phyloP scores from a whole-genome alignment of 148 eudicot genomes.

The Silene conica region DNA sequence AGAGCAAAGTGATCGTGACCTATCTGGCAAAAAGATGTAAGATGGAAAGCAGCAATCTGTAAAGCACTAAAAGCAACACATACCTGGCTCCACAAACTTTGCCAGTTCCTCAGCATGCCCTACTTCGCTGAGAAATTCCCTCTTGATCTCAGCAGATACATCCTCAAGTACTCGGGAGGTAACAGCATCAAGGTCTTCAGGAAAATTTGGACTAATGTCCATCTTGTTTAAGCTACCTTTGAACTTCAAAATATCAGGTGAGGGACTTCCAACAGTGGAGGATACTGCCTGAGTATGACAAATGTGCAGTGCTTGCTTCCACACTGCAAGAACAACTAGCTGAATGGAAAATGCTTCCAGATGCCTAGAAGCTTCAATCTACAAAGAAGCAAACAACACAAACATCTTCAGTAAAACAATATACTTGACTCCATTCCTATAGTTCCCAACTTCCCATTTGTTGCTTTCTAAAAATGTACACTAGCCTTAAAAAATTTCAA shows the following conservation, averaged over 20 bases:
- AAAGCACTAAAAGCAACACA: conserved; percentile 12
- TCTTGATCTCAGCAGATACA: conserved; percentile 56
- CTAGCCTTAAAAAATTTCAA: not conserved
- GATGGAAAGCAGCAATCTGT: conserved; percentile 8
- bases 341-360: conserved; percentile 95
- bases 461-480: not conserved
- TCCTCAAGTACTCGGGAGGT: conserved; percentile 42
- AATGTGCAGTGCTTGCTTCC: conserved; percentile 90
- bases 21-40: not conserved
- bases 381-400: conserved; percentile 21
- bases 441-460: not conserved
- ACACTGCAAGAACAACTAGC: conserved; percentile 83
- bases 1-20: conserved; percentile 11
- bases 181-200: conserved; percentile 33
- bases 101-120: conserved; percentile 77
- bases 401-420: not conserved
- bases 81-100: conserved; percentile 72
- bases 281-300: conserved; percentile 85
- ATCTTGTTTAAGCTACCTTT: conserved; percentile 36
- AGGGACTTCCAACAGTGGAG: conserved; percentile 60
- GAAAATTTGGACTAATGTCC: conserved; percentile 40
- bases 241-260: conserved; percentile 36
- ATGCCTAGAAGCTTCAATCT: conserved; percentile 57
- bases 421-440: not conserved
- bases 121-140: conserved; percentile 72